Percentiles rank a stretch among this genome's conserved stretches.
These are phyloP conservation scores for Circinella umbellata DNA, from an alignment of 371 early-diverging fungal genomes.

Conservation along the genomic window DNA sequence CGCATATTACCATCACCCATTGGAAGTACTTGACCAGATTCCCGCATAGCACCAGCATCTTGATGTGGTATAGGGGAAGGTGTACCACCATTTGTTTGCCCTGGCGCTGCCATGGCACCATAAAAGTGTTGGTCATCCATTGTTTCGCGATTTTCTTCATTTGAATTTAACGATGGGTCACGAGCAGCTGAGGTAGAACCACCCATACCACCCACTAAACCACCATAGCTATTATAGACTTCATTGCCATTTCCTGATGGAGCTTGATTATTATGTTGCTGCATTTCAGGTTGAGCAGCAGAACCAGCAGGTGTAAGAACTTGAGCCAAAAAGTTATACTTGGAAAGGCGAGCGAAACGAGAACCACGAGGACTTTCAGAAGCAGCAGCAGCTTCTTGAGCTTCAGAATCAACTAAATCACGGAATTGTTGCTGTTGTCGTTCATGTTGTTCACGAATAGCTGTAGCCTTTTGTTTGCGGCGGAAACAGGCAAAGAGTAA, in stretches of 20 bases:
- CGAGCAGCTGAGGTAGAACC: background rate
- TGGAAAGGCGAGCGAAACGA: slow-evolving; percentile 28
- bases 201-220: slow-evolving; percentile 10
- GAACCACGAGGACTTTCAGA: slow-evolving; percentile 9
- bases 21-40: slow-evolving; percentile 3
- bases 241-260: background rate
- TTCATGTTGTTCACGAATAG: slow-evolving; percentile 1
- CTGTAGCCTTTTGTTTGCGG: slow-evolving; percentile 3
- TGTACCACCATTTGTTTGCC: background rate
- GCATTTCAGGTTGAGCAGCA: slow-evolving; percentile 6
- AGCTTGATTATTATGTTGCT: background rate
- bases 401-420: slow-evolving; percentile 16
- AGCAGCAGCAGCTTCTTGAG: background rate
- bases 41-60: background rate
- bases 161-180: background rate
- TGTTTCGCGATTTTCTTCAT: background rate
- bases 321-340: slow-evolving; percentile 35
- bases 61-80: background rate
- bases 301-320: slow-evolving; percentile 18
- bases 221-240: slow-evolving; percentile 11
- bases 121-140: background rate
- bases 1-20: background rate
- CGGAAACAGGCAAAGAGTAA: slow-evolving; percentile 12
- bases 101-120: slow-evolving; percentile 3
- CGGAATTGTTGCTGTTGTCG: slow-evolving; percentile 18